Evolutionary conservation across 176 grass and related monocot genomes (phyloP).

Genomic region (Tillandsia leiboldiana): DNA sequence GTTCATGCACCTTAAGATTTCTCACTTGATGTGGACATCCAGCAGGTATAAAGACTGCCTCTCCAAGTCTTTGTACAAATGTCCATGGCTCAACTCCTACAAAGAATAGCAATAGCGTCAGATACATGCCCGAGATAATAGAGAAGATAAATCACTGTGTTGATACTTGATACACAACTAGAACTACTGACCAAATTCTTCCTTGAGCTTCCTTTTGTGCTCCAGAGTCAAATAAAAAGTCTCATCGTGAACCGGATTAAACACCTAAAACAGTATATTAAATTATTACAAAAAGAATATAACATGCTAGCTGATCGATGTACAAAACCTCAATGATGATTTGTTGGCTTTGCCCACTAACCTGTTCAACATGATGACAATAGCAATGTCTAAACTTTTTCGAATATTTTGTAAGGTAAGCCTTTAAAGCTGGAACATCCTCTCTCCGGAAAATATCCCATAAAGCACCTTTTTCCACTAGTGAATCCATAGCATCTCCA

Average conservation of each 20-base stretch:
- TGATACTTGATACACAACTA: not conserved
- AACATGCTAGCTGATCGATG: not conserved
- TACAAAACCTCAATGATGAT: not conserved
- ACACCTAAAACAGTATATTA: slow-evolving; percentile 35
- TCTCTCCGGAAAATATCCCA: slow-evolving; percentile 85
- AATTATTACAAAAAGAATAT: slow-evolving; percentile 10
- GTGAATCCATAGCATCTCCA: not conserved
- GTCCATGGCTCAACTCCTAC: slow-evolving; percentile 73
- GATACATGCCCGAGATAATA: not conserved
- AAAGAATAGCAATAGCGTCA: slow-evolving; percentile 10
- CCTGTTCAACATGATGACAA: slow-evolving; percentile 54
- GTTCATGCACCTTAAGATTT: slow-evolving; percentile 52
- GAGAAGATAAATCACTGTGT: not conserved
- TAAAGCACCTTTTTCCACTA: slow-evolving; percentile 41
- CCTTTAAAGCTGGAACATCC: slow-evolving; percentile 36
- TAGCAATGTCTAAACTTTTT: slow-evolving; percentile 59
- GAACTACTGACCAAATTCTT: slow-evolving; percentile 53
- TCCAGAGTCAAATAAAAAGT: slow-evolving; percentile 50
- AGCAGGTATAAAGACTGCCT: slow-evolving; percentile 68
- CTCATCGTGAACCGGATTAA: slow-evolving; percentile 67
- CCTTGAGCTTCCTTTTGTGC: slow-evolving; percentile 62
- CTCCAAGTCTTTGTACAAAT: slow-evolving; percentile 71
- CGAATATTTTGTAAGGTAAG: slow-evolving; percentile 42
- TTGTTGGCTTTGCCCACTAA: slow-evolving; percentile 14
- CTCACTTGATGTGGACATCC: slow-evolving; percentile 82